Base-by-base conservation (phyloP, 2,329 filamentous ascomycete genomes). In the Epichloe aotearoae region DNA sequence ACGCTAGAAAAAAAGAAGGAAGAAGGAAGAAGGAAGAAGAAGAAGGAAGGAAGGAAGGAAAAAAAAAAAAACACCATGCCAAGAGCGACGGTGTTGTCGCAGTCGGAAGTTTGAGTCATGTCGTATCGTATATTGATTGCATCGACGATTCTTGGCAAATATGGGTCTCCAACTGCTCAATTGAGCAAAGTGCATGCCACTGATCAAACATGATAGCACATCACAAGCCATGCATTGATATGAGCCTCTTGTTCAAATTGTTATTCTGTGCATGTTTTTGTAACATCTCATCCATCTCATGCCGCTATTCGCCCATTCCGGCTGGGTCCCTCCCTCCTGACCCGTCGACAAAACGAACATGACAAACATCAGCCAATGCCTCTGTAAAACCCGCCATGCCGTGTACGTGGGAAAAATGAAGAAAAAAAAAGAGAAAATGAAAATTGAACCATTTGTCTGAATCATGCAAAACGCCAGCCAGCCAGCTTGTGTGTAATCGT, bases 231-330 rank as follows among this genome's bases (percentile, higher is more conserved):
- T 12, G 5, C 17, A 12, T 37, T 37, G 17, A 23, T n/a, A 20
- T 10, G 33, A 4, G 5, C 12, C n/a, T 15, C 30, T 38, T 38
- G 33, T 38, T 46, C 44, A 38, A 26, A 38, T 17, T 17, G 15
- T 47, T 47, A 10, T 30, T 15, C 12, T 39, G 10, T 19, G 36
- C 36, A 11, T 47, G 19, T 19, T 30, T 39, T 39, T 47, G 20
- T 30, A 26, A 36, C 30, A 19, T 54, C 53, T 51, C 53, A 47
- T 57, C 56, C 57, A 58, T 58, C 49, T 51, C 54, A 54, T 44
- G 40, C 33, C 33, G 20, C 46, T 40, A 30, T 23, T 45, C 34
- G 36, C 26, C 50, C 36, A 42, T 46, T 17, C 50, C 40, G 17
- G 14, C 34, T 15, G 17, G 30, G 40, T 17, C 55, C 49, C 36